phyloP scores from a whole-genome alignment of 2,329 filamentous ascomycete genomes.

The Alternaria postmessia region DNA sequence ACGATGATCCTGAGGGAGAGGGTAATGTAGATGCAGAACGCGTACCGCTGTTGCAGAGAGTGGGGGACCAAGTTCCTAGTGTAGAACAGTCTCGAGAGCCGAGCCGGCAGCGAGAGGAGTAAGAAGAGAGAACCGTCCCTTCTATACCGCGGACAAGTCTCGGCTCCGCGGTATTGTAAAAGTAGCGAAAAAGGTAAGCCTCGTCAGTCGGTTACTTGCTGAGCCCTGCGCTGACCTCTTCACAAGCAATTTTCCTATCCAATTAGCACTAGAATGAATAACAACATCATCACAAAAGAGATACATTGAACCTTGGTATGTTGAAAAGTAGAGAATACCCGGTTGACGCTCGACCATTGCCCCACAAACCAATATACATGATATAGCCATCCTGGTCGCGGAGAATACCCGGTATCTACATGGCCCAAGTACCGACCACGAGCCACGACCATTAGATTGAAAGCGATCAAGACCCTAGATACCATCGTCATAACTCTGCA shows the following conservation, averaged over 20 bases:
- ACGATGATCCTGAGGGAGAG: constrained; percentile 47
- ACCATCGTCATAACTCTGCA: neutral
- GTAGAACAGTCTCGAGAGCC: constrained; percentile 22
- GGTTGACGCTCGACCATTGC: neutral
- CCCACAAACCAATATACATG: constrained; percentile 14
- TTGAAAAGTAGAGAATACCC: neutral
- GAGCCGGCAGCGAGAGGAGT: neutral
- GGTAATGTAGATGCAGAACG: constrained; percentile 53
- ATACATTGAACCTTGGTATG: neutral
- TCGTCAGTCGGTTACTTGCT: neutral
- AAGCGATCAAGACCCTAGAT: neutral
- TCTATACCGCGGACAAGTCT: neutral
- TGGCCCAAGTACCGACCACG: constrained; percentile 8
- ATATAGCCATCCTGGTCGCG: constrained; percentile 7
- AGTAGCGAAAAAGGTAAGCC: neutral
- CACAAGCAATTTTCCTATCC: neutral
- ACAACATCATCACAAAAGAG: neutral
- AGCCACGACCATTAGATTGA: constrained; percentile 2
- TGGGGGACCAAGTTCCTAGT: constrained; percentile 54
- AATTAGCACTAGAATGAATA: constrained; percentile 4
- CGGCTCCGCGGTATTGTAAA: neutral
- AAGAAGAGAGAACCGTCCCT: neutral
- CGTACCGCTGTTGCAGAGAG: constrained; percentile 55
- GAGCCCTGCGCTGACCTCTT: neutral
- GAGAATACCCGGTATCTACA: constrained; percentile 15